Evolutionary conservation across 2,329 filamentous ascomycete species (phyloP), one percentile per base, ranked within the genome.

Genomic region (Hyphodiscus sp.): DNA sequence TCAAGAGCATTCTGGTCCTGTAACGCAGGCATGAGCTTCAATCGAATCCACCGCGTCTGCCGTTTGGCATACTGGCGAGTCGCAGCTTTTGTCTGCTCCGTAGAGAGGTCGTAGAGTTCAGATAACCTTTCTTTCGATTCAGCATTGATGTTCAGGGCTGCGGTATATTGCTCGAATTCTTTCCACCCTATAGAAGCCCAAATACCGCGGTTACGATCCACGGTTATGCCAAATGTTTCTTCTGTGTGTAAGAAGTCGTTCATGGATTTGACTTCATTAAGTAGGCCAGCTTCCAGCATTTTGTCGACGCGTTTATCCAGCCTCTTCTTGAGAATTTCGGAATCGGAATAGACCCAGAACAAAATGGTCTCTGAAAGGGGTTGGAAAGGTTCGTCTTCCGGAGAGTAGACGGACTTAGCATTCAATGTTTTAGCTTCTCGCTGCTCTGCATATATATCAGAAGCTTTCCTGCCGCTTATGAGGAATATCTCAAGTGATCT

Each of bases 161-260:
- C 63, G 20, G 91, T 72, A 64, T 91, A 96, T 0, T 81, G 77
- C 53, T 87, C 79, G 66, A 97, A 87, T 66, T 99, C 90, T 68
- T 95, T 96, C 71, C 91, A 96, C 1, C 94, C 94, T 57, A 99
- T 99, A 1, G 91, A 94, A 50, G 95, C 87, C 91, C 92, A 99
- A 44, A 99, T 95, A 0, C 94, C 95, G 50, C 85, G 83, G 1
- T 81, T 87, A 59, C 82, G 78, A 65, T 97, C 90, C 1, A 94
- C 71, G 0, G 69, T 59, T 1, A 75, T 69, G 0, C 82, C 85
- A 1, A 72, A 64, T 0, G 72, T 66, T 47, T 73, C 67, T 51
- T 76, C 70, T 4, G 70, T 61, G 16, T 71, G 62, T 1, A 79
- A 69, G 55, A 79, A 77, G 1, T 70, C 65, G 13, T 73, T 72